These are phyloP conservation scores for Salix dunnii DNA, from an alignment of 345 rosid genomes.

Conservation along the genomic window DNA sequence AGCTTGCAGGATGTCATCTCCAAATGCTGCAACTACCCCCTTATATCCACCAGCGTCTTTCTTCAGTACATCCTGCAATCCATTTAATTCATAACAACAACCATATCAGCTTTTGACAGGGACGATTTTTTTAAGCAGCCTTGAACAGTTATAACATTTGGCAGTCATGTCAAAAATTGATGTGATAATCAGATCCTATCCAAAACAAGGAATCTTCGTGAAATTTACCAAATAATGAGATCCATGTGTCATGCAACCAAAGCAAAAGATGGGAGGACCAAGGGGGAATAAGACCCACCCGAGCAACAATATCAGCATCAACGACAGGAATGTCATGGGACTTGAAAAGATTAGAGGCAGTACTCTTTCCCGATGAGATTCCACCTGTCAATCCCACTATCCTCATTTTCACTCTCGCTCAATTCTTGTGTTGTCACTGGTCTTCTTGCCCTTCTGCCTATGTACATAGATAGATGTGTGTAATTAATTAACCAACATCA, in stretches of 20 bases:
- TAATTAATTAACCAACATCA: background rate
- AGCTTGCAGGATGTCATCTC: conserved; percentile 27
- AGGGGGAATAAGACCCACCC: conserved; percentile 47
- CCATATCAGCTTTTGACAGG: background rate
- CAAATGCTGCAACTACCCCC: conserved; percentile 34
- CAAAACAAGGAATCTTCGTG: background rate
- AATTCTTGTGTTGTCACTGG: background rate
- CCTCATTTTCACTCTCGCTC: conserved; percentile 49
- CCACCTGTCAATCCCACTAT: conserved; percentile 85
- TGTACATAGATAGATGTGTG: background rate
- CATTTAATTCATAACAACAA: background rate
- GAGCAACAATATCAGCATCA: conserved; percentile 79
- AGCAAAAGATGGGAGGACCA: background rate
- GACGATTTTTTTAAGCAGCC: background rate
- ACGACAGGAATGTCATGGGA: conserved; percentile 66
- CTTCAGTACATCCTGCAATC: conserved; percentile 27
- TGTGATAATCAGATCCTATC: background rate
- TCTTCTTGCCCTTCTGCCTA: background rate
- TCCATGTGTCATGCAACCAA: background rate
- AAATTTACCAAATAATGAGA: background rate
- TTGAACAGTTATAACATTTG: background rate
- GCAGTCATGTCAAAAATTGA: background rate
- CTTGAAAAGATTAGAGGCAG: conserved; percentile 76
- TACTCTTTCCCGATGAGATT: conserved; percentile 88
- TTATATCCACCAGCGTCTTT: conserved; percentile 30